These are phyloP conservation scores for Naegleria lovaniensis DNA, from an alignment of 208 protist genomes.

Conservation along the genomic window DNA sequence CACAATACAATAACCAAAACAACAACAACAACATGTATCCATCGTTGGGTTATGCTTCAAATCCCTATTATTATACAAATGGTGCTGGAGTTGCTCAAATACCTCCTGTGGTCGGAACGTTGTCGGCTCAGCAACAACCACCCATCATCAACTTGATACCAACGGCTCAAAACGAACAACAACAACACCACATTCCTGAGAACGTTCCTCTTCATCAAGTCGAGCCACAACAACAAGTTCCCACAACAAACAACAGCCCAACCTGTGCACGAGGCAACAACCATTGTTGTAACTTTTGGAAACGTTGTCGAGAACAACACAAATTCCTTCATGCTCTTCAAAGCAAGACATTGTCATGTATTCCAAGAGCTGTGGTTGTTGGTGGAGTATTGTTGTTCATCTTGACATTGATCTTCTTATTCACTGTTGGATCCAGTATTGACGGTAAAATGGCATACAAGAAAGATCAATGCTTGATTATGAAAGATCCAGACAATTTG, in stretches of 20 bases:
- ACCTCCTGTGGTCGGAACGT: no score
- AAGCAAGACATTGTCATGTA: neutral
- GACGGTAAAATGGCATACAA: neutral
- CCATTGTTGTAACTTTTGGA: no score
- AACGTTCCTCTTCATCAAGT: neutral
- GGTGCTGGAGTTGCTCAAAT: no score
- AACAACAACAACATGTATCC: no score
- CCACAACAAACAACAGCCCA: neutral
- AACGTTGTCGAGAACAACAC: neutral
- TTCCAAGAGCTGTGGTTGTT: neutral
- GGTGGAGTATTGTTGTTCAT: neutral
- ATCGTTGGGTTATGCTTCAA: no score
- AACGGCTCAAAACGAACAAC: no score
- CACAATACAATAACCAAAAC: no score
- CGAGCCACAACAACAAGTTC: neutral
- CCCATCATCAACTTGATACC: no score
- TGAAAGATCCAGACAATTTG: neutral
- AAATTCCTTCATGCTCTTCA: neutral
- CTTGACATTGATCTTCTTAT: neutral
- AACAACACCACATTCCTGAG: no score
- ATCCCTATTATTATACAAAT: no score
- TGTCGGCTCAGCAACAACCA: no score
- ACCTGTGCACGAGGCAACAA: no score
- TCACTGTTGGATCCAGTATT: neutral
- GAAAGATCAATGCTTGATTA: neutral